A percentile compares a stretch with the other conserved stretches of the same genome.
These are phyloP conservation scores for Podosphaera leucotricha DNA, from an alignment of 2,329 filamentous ascomycete genomes.

Conservation along the genomic window DNA sequence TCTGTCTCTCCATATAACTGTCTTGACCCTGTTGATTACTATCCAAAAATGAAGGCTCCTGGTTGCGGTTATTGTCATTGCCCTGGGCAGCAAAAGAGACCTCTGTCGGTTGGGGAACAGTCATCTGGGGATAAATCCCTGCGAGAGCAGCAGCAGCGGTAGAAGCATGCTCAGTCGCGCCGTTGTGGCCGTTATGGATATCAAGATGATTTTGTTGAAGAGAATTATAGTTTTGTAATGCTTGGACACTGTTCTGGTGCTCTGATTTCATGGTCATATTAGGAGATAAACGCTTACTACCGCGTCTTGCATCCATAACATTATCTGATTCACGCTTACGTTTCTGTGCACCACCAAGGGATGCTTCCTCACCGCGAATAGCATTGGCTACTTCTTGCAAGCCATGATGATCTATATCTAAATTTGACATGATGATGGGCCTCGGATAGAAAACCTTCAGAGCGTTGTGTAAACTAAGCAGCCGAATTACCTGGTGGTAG, in stretches of 20 bases:
- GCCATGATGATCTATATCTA: constrained; percentile 16
- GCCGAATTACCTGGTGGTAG: neutral
- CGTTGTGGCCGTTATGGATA: constrained; percentile 31
- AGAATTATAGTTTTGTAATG: constrained; percentile 17
- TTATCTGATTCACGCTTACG: constrained; percentile 17
- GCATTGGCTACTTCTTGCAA: constrained; percentile 17
- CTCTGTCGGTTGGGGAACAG: constrained; percentile 29
- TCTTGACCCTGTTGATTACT: constrained; percentile 12
- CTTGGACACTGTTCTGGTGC: constrained; percentile 13
- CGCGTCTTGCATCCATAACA: constrained; percentile 16
- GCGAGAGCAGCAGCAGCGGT: constrained; percentile 29
- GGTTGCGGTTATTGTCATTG: constrained; percentile 18
- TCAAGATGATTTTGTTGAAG: constrained; percentile 22
- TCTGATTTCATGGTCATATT: constrained; percentile 11
- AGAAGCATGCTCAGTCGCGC: constrained; percentile 26
- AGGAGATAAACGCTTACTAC: constrained; percentile 16
- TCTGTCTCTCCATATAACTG: constrained; percentile 19
- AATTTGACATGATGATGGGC: constrained; percentile 14
- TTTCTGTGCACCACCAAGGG: constrained; percentile 12
- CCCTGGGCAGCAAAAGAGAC: constrained; percentile 24
- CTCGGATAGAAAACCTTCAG: neutral
- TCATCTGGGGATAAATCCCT: constrained; percentile 26
- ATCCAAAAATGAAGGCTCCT: constrained; percentile 19
- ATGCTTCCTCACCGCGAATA: constrained; percentile 14
- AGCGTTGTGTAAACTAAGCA: neutral